phyloP scores from a whole-genome alignment of 352 stramenopile species.

The Pythium folliculosum region DNA sequence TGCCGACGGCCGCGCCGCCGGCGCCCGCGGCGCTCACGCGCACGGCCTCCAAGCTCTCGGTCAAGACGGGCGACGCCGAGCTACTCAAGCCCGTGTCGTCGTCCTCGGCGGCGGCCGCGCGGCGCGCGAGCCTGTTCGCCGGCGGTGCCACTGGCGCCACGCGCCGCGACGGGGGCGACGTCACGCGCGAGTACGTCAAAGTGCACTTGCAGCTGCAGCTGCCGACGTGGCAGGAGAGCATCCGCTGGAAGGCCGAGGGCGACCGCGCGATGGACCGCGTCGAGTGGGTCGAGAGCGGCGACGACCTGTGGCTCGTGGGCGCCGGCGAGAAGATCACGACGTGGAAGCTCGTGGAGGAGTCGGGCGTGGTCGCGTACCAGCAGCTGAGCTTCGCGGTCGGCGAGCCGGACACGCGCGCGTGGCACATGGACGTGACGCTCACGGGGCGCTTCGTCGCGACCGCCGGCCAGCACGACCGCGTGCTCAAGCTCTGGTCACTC shows the following conservation, averaged over 20 bases:
- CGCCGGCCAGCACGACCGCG: conserved; percentile 52
- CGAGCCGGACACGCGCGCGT: conserved; percentile 30
- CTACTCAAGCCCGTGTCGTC: conserved; percentile 27
- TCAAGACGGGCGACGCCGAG: conserved; percentile 20
- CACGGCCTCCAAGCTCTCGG: conserved; percentile 22
- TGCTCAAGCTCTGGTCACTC: conserved; percentile 75
- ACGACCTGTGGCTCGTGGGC: conserved; percentile 70
- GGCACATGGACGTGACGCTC: conserved; percentile 65
- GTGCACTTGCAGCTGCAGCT: conserved; percentile 71
- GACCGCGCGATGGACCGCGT: conserved; percentile 52
- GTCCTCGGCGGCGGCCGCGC: conserved; percentile 1
- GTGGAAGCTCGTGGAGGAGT: conserved; percentile 84
- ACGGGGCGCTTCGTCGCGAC: conserved; percentile 68
- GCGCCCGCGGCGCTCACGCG: conserved; percentile 11
- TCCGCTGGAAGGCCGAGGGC: conserved; percentile 74
- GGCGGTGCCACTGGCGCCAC: not conserved
- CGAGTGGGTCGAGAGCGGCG: conserved; percentile 72
- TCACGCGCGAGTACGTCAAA: conserved; percentile 54
- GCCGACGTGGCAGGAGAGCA: conserved; percentile 66
- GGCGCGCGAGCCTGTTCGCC: conserved; percentile 22
- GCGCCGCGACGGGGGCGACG: conserved; percentile 11
- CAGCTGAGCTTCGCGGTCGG: conserved; percentile 64
- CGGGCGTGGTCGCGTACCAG: conserved; percentile 69
- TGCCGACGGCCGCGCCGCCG: conserved; percentile 20
- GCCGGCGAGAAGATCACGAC: conserved; percentile 71